These are phyloP conservation scores for Sporothrix dimorphospora DNA, from an alignment of 2,329 filamentous ascomycete species.

Conservation along the genomic window DNA sequence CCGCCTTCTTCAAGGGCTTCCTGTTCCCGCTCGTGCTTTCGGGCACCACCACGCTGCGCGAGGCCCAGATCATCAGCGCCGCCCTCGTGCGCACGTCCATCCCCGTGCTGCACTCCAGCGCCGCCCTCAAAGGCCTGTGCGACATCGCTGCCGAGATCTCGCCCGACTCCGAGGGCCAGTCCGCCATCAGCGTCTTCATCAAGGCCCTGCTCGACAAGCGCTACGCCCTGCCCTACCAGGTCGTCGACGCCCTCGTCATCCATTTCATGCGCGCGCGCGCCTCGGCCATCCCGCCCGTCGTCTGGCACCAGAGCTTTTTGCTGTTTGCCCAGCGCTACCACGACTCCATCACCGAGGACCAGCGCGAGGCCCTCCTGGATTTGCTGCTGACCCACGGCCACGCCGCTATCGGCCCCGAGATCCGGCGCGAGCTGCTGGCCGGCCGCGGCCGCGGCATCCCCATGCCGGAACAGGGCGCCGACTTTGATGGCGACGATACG, in stretches of 20 bases:
- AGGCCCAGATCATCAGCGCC: constrained; percentile 88
- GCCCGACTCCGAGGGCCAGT: constrained; percentile 80
- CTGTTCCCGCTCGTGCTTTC: constrained; percentile 85
- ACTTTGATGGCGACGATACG: constrained; percentile 80
- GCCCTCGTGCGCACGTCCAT: constrained; percentile 84
- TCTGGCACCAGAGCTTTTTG: constrained; percentile 94
- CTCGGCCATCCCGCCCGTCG: constrained; percentile 66
- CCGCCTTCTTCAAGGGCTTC: constrained; percentile 92
- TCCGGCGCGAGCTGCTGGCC: constrained; percentile 83
- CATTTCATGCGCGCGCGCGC: constrained; percentile 68
- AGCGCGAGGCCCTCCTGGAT: constrained; percentile 86
- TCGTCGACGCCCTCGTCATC: constrained; percentile 92
- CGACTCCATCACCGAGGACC: constrained; percentile 91
- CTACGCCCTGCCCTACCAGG: constrained; percentile 92
- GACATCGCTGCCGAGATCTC: constrained; percentile 94
- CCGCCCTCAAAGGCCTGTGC: constrained; percentile 86
- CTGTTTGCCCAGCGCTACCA: constrained; percentile 93
- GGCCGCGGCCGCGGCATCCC: constrained; percentile 82
- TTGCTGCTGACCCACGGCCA: constrained; percentile 83
- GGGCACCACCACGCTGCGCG: constrained; percentile 86
- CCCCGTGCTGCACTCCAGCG: constrained; percentile 88
- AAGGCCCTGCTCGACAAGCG: constrained; percentile 93
- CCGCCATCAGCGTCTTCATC: constrained; percentile 94
- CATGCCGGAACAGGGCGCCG: constrained; percentile 56
- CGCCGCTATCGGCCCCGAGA: constrained; percentile 85